Evolutionary conservation across 1,139 yeast species (phyloP).

Genomic region (Yamadazyma dendronema): DNA sequence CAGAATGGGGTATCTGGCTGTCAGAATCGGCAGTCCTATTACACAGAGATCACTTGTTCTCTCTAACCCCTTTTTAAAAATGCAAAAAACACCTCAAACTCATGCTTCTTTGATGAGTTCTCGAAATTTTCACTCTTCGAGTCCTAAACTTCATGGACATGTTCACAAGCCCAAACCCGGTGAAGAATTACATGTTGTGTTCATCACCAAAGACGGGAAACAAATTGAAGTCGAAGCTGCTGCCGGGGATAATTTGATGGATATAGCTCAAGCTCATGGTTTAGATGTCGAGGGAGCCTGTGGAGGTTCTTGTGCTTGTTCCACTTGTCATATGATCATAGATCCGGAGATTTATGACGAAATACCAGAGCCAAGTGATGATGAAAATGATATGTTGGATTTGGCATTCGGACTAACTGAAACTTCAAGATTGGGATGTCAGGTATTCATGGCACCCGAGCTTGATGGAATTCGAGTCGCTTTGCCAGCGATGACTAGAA

Average conservation of each 20-base stretch:
- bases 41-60: background rate
- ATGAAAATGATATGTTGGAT: conserved; percentile 97
- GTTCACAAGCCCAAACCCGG: conserved; percentile 89
- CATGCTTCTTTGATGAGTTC: no score
- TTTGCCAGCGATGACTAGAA: conserved; percentile 95
- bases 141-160: conserved; percentile 64
- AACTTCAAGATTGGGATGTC: conserved; percentile 95
- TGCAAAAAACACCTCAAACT: background rate
- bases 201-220: conserved; percentile 87
- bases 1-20: background rate
- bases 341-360: conserved; percentile 92
- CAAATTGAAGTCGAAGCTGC: conserved; percentile 82
- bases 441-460: conserved; percentile 83
- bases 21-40: no score
- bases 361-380: conserved; percentile 94
- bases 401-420: conserved; percentile 96
- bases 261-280: conserved; percentile 91
- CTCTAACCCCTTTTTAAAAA: no score
- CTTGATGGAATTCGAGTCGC: conserved; percentile 95
- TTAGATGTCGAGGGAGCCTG: conserved; percentile 98
- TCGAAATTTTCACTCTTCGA: conserved; percentile 22
- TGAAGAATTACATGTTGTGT: conserved; percentile 86
- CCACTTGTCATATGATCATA: conserved; percentile 94
- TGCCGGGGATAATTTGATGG: conserved; percentile 88
- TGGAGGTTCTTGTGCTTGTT: conserved; percentile 98